Base-by-base conservation (phyloP, 2,329 filamentous ascomycete genomes). In the Monilinia polystroma region DNA sequence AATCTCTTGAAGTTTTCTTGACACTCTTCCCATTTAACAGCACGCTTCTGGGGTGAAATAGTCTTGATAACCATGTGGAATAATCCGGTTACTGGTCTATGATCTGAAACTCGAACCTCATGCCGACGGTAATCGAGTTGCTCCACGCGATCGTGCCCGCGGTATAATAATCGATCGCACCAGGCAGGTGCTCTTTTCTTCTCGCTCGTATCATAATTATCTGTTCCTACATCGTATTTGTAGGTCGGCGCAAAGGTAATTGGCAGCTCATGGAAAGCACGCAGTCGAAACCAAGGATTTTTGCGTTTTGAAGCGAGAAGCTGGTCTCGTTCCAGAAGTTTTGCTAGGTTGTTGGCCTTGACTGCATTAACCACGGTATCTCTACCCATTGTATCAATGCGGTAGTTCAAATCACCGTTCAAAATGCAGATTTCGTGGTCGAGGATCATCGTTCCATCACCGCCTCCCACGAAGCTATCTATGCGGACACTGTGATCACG, bases 371-470 rank as follows among this genome's bases (percentile, higher is more conserved):
- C 90, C 3, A 99, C 94, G 0, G 91, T 93, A 74, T 98, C 92
- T 60, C 95, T 91, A 23, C 92, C 92, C 87, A 98, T 97, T 32
- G 93, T 93, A 77, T 99, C 95, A 74, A 99, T 98, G 69, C 95
- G 93, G 78, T 99, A 99, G 79, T 99, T 99, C 60, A 99, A 84
- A 77, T 99, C 95, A 38, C 95, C 95, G 74, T 98, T 98, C 53
- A 98, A 80, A 58, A 99, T 87, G 77, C 94, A 97, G n/a, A 99
- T 90, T 79, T 99, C 95, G 75, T 99, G 95, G 75, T 99, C 95
- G 67, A 98, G 83, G 67, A 99, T 91, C 89, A 97, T 93, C 52
- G 88, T 89, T 8, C 95, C 95, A 76, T 99, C 95, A 55, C 95
- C 95, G n/a, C 95, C 95, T 35, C 92, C 91, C 8, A 93, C 85